Percentiles rank a stretch among this genome's conserved stretches.
These are phyloP conservation scores for Solanum pimpinellifolium DNA, from an alignment of 257 asterid genomes.

Conservation along the genomic window DNA sequence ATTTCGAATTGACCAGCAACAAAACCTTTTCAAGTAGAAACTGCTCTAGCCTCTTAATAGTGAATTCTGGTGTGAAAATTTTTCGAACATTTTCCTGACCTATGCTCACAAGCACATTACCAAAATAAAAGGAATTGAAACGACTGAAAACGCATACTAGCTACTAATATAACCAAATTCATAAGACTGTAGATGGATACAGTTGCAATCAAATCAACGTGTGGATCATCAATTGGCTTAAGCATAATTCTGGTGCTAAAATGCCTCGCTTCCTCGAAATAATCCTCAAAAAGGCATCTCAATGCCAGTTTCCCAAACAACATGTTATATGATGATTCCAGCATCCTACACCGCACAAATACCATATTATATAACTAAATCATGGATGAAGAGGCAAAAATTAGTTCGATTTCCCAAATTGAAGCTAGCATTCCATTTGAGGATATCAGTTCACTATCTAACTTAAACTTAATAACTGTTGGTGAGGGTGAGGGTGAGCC, in stretches of 20 bases:
- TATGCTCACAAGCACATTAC: background rate
- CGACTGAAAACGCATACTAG: background rate
- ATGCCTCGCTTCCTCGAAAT: constrained; percentile 61
- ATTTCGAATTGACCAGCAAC: background rate
- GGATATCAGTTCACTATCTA: background rate
- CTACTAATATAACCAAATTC: background rate
- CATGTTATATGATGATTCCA: constrained; percentile 75
- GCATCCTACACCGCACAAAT: constrained; percentile 51
- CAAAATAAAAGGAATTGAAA: background rate
- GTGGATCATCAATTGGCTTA: constrained; percentile 91
- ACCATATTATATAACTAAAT: background rate
- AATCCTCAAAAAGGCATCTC: constrained; percentile 74
- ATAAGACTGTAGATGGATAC: constrained; percentile 33
- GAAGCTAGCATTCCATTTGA: background rate
- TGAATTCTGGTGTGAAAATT: background rate
- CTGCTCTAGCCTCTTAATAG: background rate
- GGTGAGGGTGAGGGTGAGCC: background rate
- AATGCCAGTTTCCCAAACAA: constrained; percentile 73
- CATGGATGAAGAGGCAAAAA: background rate
- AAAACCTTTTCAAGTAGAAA: background rate
- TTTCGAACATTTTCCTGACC: background rate
- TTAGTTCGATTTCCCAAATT: background rate
- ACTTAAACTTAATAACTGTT: background rate
- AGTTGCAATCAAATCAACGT: constrained; percentile 78
- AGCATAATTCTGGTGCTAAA: constrained; percentile 71